Base-by-base conservation (phyloP, 805 yeast genomes). In the Cyberlindnera maritima region DNA sequence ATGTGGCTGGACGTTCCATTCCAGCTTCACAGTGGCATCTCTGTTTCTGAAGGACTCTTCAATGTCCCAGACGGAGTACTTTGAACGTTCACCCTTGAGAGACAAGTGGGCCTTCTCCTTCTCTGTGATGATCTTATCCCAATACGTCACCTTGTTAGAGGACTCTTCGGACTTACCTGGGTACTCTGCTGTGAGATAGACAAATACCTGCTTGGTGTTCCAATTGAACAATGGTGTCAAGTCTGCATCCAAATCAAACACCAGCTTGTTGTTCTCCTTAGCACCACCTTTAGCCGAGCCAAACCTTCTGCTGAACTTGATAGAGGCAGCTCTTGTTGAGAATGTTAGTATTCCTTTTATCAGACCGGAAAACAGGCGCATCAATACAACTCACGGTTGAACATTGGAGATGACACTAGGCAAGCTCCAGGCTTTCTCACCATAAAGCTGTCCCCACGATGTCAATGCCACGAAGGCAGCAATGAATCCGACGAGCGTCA, bases 171-270 rank as follows among this genome's bases (percentile, higher is more conserved):
- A 21, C 42, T 60, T 60, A 1, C 71, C 74, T 36, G 73, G 59
- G 53, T 91, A 91, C 60, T 88, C 92, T 2, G 95, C 96, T 3
- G 95, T 87, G 52, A 94, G 72, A 60, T 92, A 94, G 5, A 85
- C 87, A 60, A 94, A 92, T n/a, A 92, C 81, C 66, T 92, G 98
- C 63, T 92, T 92, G 12, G 99, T 94, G 68, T 92, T 94, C 97
- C 97, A 92, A 66, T 86, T 90, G 76, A 91, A 91, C 43, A 94
- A 73, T 2, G 88, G 83, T 2, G 87, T 63, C 51, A 92, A 72
- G 65, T 92, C 97, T 1, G 79, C 72, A 6, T 79, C 80, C 39
- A 94, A 68, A 62, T 88, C 96, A 59, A 94, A 90, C 12, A 69
- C 68, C 34, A 90, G 64, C 56, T 76, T 79, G 47, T 85, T 74